Base-by-base conservation (phyloP, 176 grass and related monocot genomes). In the Triticum turgidum region DNA sequence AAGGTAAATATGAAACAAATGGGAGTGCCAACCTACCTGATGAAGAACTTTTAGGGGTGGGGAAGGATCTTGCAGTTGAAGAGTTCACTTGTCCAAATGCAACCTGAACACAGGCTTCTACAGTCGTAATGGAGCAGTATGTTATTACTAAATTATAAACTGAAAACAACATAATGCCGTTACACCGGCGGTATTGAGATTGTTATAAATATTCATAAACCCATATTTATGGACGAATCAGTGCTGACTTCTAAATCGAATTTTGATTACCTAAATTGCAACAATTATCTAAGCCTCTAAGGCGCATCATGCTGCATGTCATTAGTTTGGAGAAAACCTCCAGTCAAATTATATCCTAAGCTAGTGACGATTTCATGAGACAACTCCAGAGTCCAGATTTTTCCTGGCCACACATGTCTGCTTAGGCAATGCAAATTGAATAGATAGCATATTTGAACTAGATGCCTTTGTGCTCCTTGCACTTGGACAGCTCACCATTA, bases 11-110 rank as follows among this genome's bases (percentile, higher is more conserved):
- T 84, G 20, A 56, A 92, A 78, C 2, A 64, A 70, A 69, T 71
- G 29, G 49, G 41, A 73, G 4, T 56, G 65, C 15, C 79, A 70
- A 21, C 21, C 77, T 73, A 84, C 78, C 73, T 82, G 85, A 63
- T 69, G 42, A 65, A 87, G 11, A 52, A 58, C 21, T 41, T 59
- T 30, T 61, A 77, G 32, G 82, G 61, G 32, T 75, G 17, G 80
- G 61, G 56, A 89, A 89, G 82, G 68, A 87, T 83, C 80, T 80
- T 76, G 69, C 42, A 54, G 42, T 6, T 61, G 82, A 77, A 81
- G 88, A 58, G 68, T 77, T 81, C 86, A 65, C 81, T 58, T 34
- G 54, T 76, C 91, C 91, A 87, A 92, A 92, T 85, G 87, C 42
- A 69, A 92, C 87, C 73, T 89, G 69, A 21, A 85, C 45, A 22